A percentile compares a stretch with the other conserved stretches of the same genome.
phyloP scores from a whole-genome alignment of 768 basidiomycete genomes.

The Lactifluus piperatus region DNA sequence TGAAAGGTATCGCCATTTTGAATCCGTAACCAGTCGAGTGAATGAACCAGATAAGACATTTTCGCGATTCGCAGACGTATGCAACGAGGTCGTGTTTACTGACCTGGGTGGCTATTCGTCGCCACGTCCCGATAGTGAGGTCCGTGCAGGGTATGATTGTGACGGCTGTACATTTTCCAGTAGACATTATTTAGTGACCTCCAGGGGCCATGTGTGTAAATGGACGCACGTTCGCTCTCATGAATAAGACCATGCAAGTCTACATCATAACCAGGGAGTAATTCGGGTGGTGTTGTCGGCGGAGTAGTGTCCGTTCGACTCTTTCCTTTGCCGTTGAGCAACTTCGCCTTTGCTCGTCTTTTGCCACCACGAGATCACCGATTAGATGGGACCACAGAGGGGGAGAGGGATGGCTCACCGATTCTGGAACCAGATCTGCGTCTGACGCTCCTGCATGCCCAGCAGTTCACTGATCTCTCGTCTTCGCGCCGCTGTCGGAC shows the following conservation, averaged over 20 bases:
- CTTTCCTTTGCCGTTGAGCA: slow-evolving; percentile 51
- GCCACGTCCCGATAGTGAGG: slow-evolving; percentile 71
- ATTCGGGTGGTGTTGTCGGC: slow-evolving; percentile 43
- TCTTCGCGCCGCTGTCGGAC: slow-evolving; percentile 61
- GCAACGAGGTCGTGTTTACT: slow-evolving; percentile 62
- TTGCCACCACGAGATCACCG: background rate
- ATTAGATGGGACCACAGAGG: background rate
- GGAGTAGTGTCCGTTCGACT: slow-evolving; percentile 31
- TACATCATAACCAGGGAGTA: slow-evolving; percentile 43
- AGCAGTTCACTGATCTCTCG: slow-evolving; percentile 66
- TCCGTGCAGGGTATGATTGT: slow-evolving; percentile 70
- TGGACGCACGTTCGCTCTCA: slow-evolving; percentile 63
- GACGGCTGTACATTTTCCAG: slow-evolving; percentile 38
- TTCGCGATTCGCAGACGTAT: slow-evolving; percentile 61
- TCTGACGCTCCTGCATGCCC: slow-evolving; percentile 81
- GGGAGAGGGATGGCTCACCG: slow-evolving; percentile 38
- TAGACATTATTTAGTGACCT: background rate
- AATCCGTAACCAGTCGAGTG: slow-evolving; percentile 63
- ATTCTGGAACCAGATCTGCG: slow-evolving; percentile 88
- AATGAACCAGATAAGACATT: slow-evolving; percentile 72
- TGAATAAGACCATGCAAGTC: slow-evolving; percentile 61
- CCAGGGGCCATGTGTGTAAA: background rate
- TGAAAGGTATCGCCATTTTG: slow-evolving; percentile 79
- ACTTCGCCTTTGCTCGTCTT: slow-evolving; percentile 78
- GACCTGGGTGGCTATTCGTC: slow-evolving; percentile 51